Percentiles rank a stretch among this genome's conserved stretches.
Conservation (phyloP, 257 asterid genomes). For the Scutellaria baicalensis region DNA sequence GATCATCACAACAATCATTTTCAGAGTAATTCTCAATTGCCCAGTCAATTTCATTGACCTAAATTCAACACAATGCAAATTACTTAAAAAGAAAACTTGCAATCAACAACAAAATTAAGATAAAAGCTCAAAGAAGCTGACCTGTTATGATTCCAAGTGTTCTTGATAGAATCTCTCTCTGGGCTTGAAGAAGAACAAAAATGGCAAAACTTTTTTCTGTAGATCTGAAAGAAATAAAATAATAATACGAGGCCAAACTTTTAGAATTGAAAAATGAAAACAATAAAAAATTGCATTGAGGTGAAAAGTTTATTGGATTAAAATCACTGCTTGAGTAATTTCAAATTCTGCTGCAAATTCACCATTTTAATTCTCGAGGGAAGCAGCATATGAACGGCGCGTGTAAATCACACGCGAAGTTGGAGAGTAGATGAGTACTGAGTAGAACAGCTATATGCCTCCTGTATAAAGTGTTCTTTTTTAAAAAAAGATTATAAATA, state of each 20-base stretch:
- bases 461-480: no score
- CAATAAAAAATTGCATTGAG: slow-evolving; percentile 17
- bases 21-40: no score
- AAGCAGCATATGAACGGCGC: slow-evolving; percentile 27
- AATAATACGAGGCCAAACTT: slow-evolving; percentile 11
- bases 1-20: no score
- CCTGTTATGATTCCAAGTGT: slow-evolving; percentile 17
- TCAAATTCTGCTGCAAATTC: not conserved
- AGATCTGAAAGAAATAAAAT: slow-evolving; percentile 37
- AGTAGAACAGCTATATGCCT: no score
- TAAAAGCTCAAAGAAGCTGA: slow-evolving; percentile 6
- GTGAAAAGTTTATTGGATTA: slow-evolving; percentile 14
- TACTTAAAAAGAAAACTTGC: not conserved
- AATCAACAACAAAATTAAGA: not conserved
- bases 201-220: slow-evolving; percentile 28
- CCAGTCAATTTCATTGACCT: no score
- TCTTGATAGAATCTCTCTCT: not conserved
- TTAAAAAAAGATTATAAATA: no score
- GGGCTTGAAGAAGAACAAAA: slow-evolving; percentile 7
- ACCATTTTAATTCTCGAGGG: slow-evolving; percentile 15
- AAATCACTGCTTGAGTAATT: not conserved
- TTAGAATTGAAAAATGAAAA: not conserved
- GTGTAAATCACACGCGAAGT: slow-evolving; percentile 7
- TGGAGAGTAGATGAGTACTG: not conserved
- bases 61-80: not conserved